These are phyloP conservation scores for Lasiosphaeris hirsuta DNA, from an alignment of 495 filamentous ascomycete genomes.

Conservation along the genomic window DNA sequence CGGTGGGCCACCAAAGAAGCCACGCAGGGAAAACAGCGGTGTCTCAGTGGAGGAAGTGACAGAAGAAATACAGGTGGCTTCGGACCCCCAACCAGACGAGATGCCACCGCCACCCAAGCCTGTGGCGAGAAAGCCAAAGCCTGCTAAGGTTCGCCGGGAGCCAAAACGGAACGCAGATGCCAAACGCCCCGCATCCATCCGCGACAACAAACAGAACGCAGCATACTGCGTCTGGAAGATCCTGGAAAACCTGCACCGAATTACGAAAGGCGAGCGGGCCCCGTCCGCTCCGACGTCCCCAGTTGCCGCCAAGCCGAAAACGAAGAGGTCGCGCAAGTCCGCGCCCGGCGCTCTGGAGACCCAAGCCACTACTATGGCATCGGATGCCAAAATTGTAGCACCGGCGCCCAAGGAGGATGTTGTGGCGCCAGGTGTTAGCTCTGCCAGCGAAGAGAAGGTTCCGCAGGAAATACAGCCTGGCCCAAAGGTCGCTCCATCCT, in stretches of 20 bases:
- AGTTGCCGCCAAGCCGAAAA: slow-evolving; percentile 11
- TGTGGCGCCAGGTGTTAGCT: too few species aligned
- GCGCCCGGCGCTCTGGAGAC: slow-evolving; percentile 20
- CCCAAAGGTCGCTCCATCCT: background rate
- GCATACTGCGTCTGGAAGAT: slow-evolving; percentile 36
- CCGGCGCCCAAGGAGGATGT: background rate
- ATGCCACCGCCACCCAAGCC: slow-evolving; percentile 11
- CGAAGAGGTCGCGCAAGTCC: slow-evolving; percentile 29
- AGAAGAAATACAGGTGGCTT: background rate
- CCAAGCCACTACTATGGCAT: background rate
- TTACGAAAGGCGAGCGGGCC: slow-evolving; percentile 13
- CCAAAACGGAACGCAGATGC: slow-evolving; percentile 30
- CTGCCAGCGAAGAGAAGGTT: background rate
- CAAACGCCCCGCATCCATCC: slow-evolving; percentile 32
- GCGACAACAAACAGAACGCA: slow-evolving; percentile 36
- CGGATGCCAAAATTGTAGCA: background rate
- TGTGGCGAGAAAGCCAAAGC: background rate
- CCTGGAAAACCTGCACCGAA: slow-evolving; percentile 20
- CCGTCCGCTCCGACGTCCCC: slow-evolving; percentile 9
- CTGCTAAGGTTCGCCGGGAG: slow-evolving; percentile 5
- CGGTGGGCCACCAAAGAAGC: background rate
- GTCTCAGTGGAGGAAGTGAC: background rate
- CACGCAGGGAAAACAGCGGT: slow-evolving; percentile 5
- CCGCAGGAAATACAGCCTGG: background rate
- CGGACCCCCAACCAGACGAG: background rate